These are phyloP conservation scores for Vitellaria paradoxa DNA, from an alignment of 179 eudicot species.

Conservation along the genomic window DNA sequence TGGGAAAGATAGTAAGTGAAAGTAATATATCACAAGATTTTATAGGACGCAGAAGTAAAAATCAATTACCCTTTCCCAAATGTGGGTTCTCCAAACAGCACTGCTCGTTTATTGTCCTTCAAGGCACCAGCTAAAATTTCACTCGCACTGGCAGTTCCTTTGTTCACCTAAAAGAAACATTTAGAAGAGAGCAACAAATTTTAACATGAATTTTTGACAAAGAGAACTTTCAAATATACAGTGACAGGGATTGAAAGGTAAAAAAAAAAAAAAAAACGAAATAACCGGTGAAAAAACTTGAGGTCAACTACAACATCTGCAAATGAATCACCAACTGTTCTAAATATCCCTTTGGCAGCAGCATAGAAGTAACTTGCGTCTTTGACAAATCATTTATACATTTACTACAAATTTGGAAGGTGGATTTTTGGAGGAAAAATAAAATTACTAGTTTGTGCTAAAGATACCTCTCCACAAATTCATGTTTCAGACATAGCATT, in stretches of 20 bases:
- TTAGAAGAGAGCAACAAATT: background rate
- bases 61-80: conserved; percentile 85
- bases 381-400: too few relatives aligned
- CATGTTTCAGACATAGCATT: too few relatives aligned
- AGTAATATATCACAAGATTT: background rate
- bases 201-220: background rate
- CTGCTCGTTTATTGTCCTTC: conserved; percentile 94
- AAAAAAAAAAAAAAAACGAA: background rate
- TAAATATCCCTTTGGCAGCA: background rate
- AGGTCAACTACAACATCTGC: background rate
- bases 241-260: background rate
- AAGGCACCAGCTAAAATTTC: conserved; percentile 97
- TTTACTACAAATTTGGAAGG: too few relatives aligned
- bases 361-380: background rate
- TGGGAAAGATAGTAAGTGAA: background rate
- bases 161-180: conserved; percentile 56
- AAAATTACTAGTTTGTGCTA: too few relatives aligned
- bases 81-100: conserved; percentile 87
- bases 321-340: background rate
- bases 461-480: too few relatives aligned
- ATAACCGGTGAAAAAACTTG: background rate
- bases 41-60: background rate
- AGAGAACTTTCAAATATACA: background rate
- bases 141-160: conserved; percentile 99
- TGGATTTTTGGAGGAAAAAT: too few relatives aligned